Conservation (phyloP, 2,329 filamentous ascomycete species). For the Colletotrichum sp. region DNA sequence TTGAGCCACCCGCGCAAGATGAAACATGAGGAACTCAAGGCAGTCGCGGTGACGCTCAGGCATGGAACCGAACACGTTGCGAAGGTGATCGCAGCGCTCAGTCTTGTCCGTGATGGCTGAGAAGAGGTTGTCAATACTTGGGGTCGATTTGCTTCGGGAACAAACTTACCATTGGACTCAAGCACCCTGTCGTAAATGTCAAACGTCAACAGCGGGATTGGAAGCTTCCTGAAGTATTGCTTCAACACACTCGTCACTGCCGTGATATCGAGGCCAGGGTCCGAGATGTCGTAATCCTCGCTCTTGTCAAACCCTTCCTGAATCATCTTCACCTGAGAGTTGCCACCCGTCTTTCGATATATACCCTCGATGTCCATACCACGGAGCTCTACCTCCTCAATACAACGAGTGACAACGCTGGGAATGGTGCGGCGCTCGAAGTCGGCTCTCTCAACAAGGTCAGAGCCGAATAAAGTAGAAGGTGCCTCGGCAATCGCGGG, state of each 20-base stretch:
- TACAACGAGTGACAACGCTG: constrained; percentile 88
- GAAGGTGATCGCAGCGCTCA: constrained; percentile 74
- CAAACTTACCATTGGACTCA: constrained; percentile 73
- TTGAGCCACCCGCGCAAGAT: constrained; percentile 84
- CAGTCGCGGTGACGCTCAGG: constrained; percentile 87
- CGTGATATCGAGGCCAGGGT: constrained; percentile 92
- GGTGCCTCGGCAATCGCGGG: constrained; percentile 55
- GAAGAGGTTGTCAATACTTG: constrained; percentile 25
- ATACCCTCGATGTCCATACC: constrained; percentile 98
- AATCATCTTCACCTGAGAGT: constrained; percentile 86
- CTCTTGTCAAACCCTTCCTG: constrained; percentile 90
- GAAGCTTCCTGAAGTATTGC: constrained; percentile 95
- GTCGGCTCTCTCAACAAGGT: constrained; percentile 83
- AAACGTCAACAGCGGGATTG: constrained; percentile 87
- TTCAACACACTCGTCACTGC: constrained; percentile 95
- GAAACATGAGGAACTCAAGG: constrained; percentile 92
- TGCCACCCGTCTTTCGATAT: constrained; percentile 95
- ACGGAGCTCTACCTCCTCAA: constrained; percentile 93
- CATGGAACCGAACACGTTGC: constrained; percentile 76
- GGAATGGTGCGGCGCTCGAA: constrained; percentile 90
- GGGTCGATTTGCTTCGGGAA: neutral
- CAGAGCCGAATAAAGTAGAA: constrained; percentile 81
- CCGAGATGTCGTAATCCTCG: constrained; percentile 89
- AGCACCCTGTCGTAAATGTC: constrained; percentile 90
- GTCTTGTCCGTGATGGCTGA: constrained; percentile 67